Base-by-base conservation (phyloP, 768 basidiomycete genomes). In the Kwoniella pini region DNA sequence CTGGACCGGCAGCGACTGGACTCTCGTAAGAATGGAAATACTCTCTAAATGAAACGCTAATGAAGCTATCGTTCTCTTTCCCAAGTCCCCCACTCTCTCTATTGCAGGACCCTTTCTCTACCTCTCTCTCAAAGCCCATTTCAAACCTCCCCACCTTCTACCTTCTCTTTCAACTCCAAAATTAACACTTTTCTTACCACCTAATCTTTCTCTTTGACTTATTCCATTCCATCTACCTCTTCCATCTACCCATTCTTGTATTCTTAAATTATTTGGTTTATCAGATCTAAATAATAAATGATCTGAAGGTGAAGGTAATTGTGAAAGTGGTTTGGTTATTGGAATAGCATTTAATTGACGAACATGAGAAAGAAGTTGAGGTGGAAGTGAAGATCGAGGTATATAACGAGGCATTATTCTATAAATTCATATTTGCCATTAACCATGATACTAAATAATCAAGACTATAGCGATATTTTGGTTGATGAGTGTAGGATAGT, bases 71-170 rank as follows among this genome's bases (percentile, higher is more conserved):
- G n/a, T n/a, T n/a, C n/a, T n/a, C n/a, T n/a, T n/a, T n/a, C n/a
- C n/a, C n/a, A n/a, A n/a, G n/a, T n/a, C n/a, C n/a, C n/a, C n/a
- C n/a, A n/a, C n/a, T n/a, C n/a, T n/a, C n/a, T n/a, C n/a, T n/a
- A n/a, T n/a, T n/a, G n/a, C n/a, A n/a, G n/a, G n/a, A n/a, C n/a
- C n/a, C 26, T 42, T n/a, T 10, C 10, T 19, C 31, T 64, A 74
- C 39, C 57, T 30, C 48, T 74, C 69, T 57, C 67, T 64, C 55
- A 69, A 46, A 51, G 68, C 54, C 65, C 62, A 68, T 59, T 62
- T 66, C 42, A 74, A 57, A 4, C 72, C 72, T 17, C 64, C 59
- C 56, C 56, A 64, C 22, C 57, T 63, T 57, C 69, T 64, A 21
- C 56, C 58, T 19, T 63, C 38, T 42, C 58, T 54, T 39, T 63